Percentiles rank a stretch among this genome's conserved stretches.
These are phyloP conservation scores for Floccularia luteovirens DNA, from an alignment of 768 basidiomycete genomes.

Conservation along the genomic window DNA sequence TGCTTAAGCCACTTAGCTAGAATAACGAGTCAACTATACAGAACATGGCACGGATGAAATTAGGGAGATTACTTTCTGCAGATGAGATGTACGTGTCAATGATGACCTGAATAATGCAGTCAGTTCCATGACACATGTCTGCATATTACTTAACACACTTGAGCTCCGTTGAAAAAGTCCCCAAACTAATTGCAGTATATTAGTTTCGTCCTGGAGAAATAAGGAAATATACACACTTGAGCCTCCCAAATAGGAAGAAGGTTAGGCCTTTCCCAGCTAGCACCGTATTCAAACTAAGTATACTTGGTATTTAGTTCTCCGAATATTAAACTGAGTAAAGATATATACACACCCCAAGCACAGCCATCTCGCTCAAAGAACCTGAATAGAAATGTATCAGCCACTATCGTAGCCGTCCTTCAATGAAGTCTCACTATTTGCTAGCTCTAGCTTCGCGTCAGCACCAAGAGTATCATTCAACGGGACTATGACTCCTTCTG, in stretches of 20 bases:
- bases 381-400: conserved; percentile 31
- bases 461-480: conserved; percentile 63
- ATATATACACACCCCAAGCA: conserved; percentile 60
- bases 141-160: conserved; percentile 23
- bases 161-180: conserved; percentile 91
- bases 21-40: conserved; percentile 3
- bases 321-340: not conserved
- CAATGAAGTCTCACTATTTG: conserved; percentile 59
- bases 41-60: conserved; percentile 1
- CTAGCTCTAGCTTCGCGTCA: conserved; percentile 70
- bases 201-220: no score
- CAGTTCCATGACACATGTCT: not conserved
- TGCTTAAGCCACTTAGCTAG: conserved; percentile 91
- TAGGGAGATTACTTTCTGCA: conserved; percentile 56
- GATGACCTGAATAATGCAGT: conserved; percentile 42
- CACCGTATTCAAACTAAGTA: conserved; percentile 80
- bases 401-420: not conserved
- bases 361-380: conserved; percentile 85
- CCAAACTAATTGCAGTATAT: conserved; percentile 50
- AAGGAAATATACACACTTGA: conserved; percentile 38
- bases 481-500: conserved; percentile 74
- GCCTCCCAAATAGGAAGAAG: conserved; percentile 90
- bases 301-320: conserved; percentile 1
- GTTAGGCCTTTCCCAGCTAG: conserved; percentile 82
- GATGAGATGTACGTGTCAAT: conserved; percentile 88